These are phyloP conservation scores for Cladorrhinum samala DNA, from an alignment of 495 filamentous ascomycete species.

Conservation along the genomic window DNA sequence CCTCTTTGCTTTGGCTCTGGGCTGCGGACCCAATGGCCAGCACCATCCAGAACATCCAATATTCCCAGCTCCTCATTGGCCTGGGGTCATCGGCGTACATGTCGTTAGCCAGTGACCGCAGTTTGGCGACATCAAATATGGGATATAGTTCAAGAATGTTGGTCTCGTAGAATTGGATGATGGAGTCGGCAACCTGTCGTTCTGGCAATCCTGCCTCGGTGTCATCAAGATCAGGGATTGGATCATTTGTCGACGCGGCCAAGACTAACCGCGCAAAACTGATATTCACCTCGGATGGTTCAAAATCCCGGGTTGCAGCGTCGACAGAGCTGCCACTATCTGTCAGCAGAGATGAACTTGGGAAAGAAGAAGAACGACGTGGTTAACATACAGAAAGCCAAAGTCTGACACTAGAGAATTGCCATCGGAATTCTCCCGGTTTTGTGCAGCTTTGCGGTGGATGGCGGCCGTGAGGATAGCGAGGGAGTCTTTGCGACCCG, in stretches of 20 bases:
- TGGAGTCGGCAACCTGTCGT: slow-evolving; percentile 53
- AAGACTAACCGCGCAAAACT: slow-evolving; percentile 81
- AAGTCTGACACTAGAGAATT: slow-evolving; percentile 77
- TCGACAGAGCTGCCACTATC: slow-evolving; percentile 63
- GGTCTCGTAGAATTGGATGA: slow-evolving; percentile 77
- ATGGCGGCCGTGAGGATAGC: slow-evolving; percentile 53
- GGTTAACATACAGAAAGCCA: slow-evolving; percentile 58
- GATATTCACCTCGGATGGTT: slow-evolving; percentile 75
- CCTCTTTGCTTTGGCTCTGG: slow-evolving; percentile 60
- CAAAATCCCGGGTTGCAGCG: slow-evolving; percentile 85
- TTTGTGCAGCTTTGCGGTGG: slow-evolving; percentile 52
- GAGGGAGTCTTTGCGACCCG: slow-evolving; percentile 51
- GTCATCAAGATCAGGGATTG: slow-evolving; percentile 48
- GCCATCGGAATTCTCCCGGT: slow-evolving; percentile 65
- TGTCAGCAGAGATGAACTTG: slow-evolving; percentile 9
- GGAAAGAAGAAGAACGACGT: neutral
- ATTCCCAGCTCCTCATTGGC: slow-evolving; percentile 63
- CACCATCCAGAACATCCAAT: slow-evolving; percentile 84
- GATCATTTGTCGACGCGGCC: slow-evolving; percentile 62
- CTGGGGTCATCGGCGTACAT: slow-evolving; percentile 62
- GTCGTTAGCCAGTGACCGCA: slow-evolving; percentile 70
- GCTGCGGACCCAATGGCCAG: slow-evolving; percentile 72
- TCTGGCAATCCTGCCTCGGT: slow-evolving; percentile 52
- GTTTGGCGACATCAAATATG: slow-evolving; percentile 65
- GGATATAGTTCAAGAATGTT: slow-evolving; percentile 75